Conservation (phyloP, 257 asterid genomes). For the Nicotiana paniculata region DNA sequence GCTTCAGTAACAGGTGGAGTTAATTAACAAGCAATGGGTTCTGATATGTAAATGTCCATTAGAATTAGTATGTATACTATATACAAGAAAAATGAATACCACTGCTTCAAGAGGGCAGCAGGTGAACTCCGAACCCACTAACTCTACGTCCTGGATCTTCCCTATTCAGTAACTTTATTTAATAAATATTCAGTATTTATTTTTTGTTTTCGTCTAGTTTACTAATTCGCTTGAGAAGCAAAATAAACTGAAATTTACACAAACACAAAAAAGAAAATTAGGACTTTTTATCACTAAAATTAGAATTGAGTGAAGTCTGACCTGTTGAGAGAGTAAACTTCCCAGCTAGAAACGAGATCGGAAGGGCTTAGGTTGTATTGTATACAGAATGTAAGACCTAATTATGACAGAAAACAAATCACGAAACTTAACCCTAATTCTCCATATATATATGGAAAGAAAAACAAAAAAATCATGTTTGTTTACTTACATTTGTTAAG, state of each 20-base stretch:
- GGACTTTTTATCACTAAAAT: not conserved
- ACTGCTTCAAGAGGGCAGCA: not conserved
- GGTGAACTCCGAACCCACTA: not conserved
- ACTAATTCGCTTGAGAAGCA: not conserved
- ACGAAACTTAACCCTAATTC: not conserved
- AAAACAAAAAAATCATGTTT: not conserved
- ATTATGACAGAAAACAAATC: not conserved
- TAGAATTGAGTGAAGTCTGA: conserved; percentile 9
- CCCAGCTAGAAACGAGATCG: conserved; percentile 93
- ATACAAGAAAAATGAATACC: not conserved
- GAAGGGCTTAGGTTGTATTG: conserved; percentile 80
- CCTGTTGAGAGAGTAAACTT: conserved; percentile 77
- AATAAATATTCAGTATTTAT: not conserved
- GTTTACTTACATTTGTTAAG: conserved; percentile 57
- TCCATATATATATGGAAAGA: not conserved
- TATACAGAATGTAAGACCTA: conserved; percentile 76
- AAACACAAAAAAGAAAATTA: not conserved
- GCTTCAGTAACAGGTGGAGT: not conserved
- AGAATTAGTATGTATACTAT: not conserved
- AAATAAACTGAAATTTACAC: not conserved
- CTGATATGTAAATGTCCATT: not conserved
- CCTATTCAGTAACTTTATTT: not conserved
- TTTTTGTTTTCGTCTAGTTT: not conserved
- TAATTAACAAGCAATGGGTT: not conserved
- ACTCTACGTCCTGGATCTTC: not conserved